Percentiles rank a stretch among this genome's conserved stretches.
Conservation (phyloP, 2,329 filamentous ascomycete species). For the Xylaria multiplex region DNA sequence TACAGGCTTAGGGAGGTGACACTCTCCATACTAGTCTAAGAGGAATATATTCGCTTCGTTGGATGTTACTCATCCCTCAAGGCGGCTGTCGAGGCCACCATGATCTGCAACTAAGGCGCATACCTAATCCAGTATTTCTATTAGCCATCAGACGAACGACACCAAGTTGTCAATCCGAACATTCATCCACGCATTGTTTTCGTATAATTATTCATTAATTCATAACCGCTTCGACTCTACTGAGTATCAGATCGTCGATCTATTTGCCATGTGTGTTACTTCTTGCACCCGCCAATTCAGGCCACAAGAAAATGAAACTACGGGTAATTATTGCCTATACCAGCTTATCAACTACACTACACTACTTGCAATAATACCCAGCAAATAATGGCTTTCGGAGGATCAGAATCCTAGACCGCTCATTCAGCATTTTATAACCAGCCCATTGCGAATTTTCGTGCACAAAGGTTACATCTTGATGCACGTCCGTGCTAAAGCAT, state of each 20-base stretch:
- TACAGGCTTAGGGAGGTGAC: neutral
- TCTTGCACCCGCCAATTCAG: conserved; percentile 9
- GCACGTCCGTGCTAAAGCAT: conserved; percentile 4
- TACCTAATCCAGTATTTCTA: neutral
- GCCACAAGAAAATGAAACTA: conserved; percentile 23
- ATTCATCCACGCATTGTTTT: conserved; percentile 3
- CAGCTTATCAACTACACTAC: neutral
- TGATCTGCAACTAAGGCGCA: conserved; percentile 14
- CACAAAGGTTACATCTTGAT: conserved; percentile 9
- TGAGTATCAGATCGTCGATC: conserved; percentile 18
- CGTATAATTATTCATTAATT: neutral
- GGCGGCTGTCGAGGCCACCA: neutral
- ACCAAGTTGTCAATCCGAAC: conserved; percentile 18
- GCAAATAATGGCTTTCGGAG: neutral
- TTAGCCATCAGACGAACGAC: conserved; percentile 14
- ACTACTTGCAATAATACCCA: neutral
- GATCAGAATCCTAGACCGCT: conserved; percentile 11
- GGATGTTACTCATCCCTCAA: neutral
- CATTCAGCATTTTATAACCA: neutral
- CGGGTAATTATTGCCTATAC: conserved; percentile 9
- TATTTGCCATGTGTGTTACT: conserved; percentile 8
- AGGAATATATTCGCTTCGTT: conserved; percentile 1
- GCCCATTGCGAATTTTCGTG: neutral
- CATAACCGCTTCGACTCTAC: neutral
- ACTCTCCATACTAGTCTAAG: neutral